Evolutionary conservation across 768 basidiomycete species (phyloP), one percentile per base, ranked within the genome.

Genomic region (Lactarius deliciosus): DNA sequence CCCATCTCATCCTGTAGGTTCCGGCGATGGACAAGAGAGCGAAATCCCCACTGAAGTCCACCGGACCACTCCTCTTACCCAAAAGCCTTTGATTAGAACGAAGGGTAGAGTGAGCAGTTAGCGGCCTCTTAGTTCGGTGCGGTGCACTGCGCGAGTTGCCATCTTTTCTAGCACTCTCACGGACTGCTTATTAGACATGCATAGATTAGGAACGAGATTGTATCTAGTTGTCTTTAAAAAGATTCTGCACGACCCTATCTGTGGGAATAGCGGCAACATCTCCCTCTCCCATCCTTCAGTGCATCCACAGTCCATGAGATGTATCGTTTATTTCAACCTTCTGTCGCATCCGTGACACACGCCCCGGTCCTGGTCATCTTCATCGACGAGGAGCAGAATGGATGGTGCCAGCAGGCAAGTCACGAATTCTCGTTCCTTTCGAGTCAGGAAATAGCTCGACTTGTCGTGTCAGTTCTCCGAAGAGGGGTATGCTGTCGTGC

Each of bases 51-150:
- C 81, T 28, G 73, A 79, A 65, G 79, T 80, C 41, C 79, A 81
- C 69, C 76, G 57, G 41, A 57, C 81, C 38, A 86, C 88, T 11
- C 88, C 87, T 8, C 80, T 91, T 57, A 91, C 90, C 15, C 81
- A 86, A 66, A 86, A 85, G 66, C 86, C 87, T 15, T 89, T 89
- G 8, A 77, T 75, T 57, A 77, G 68, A 50, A 61, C 64, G 54
- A 70, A 70, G 53, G 63, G 63, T 15, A 65, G 62, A 43, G 36
- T 60, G 20, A 56, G 36, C 58, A 28, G 63, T 55, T 36, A 55
- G 57, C 50, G 13, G 28, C 47, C 9, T 4, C 60, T 55, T 63
- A 59, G 54, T 38, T 41, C 50, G 40, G 67, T 68, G 63, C 60
- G 47, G 64, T 64, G 28, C 40, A 53, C 43, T n/a, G 40, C 22